These are phyloP conservation scores for Ehretia macrophylla DNA, from an alignment of 257 asterid genomes.

Conservation along the genomic window DNA sequence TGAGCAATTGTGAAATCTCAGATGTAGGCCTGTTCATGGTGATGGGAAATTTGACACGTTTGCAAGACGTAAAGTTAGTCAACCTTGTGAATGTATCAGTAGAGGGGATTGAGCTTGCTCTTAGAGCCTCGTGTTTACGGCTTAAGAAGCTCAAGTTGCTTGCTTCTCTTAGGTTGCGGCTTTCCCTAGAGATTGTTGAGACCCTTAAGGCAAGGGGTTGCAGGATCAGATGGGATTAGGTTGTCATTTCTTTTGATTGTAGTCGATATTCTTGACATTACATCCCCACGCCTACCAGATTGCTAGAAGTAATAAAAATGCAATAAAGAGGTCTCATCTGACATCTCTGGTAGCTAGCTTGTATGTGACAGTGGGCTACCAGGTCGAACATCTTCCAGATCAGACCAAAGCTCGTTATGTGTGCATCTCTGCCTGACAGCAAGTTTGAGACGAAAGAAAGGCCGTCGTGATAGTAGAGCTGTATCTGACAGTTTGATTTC, in stretches of 20 bases:
- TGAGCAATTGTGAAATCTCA: slow-evolving; percentile 46
- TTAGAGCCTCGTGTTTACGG: slow-evolving; percentile 43
- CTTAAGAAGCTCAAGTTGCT: slow-evolving; percentile 65
- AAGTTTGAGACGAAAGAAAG: too few species aligned
- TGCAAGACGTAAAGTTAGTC: slow-evolving; percentile 62
- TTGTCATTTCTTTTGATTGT: not conserved
- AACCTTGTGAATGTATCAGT: slow-evolving; percentile 48
- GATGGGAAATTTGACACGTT: slow-evolving; percentile 58
- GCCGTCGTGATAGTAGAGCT: too few species aligned
- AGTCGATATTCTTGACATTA: not conserved
- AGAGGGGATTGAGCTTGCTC: slow-evolving; percentile 55
- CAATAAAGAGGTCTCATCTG: too few species aligned
- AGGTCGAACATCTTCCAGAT: too few species aligned
- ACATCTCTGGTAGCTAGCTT: too few species aligned
- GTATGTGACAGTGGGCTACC: too few species aligned
- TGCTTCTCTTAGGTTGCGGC: slow-evolving; percentile 29
- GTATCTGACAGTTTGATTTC: too few species aligned
- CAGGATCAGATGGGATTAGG: slow-evolving; percentile 71
- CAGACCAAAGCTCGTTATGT: too few species aligned
- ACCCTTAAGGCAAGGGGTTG: slow-evolving; percentile 51
- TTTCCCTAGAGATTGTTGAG: slow-evolving; percentile 41
- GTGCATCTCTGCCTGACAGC: too few species aligned
- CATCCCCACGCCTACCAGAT: too few species aligned
- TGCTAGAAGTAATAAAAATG: too few species aligned
- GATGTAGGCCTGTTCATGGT: slow-evolving; percentile 65